phyloP scores from a whole-genome alignment of 2,329 filamentous ascomycete species.

The Aspergillaceae sp. region DNA sequence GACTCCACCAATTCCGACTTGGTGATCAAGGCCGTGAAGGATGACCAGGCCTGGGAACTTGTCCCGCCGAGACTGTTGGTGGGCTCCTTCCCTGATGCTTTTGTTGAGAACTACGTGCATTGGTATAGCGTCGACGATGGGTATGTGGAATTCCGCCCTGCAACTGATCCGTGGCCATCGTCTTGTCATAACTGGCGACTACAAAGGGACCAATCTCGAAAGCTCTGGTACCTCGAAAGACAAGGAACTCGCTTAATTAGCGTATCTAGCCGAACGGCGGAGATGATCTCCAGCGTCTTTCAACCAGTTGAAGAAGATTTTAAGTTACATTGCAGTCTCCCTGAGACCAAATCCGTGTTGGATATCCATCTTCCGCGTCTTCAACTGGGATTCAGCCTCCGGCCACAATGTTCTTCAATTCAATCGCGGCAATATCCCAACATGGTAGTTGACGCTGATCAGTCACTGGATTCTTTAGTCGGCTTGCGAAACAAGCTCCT shows the following conservation, averaged over 20 bases:
- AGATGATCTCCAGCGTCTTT: not conserved
- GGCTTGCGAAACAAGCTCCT: constrained; percentile 46
- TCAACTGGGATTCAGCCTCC: constrained; percentile 41
- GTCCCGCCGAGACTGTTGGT: constrained; percentile 22
- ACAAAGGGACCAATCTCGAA: not conserved
- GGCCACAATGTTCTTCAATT: constrained; percentile 18
- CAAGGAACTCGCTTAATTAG: not conserved
- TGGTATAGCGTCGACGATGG: constrained; percentile 36
- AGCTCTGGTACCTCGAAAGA: not conserved
- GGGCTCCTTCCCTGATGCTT: constrained; percentile 21
- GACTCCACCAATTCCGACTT: constrained; percentile 20
- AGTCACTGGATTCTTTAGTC: constrained; percentile 41
- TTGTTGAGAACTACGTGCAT: constrained; percentile 38
- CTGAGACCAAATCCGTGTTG: not conserved
- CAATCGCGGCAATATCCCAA: constrained; percentile 44
- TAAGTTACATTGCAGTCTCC: not conserved
- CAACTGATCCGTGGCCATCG: not conserved
- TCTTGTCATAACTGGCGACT: not conserved
- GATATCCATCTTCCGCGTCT: constrained; percentile 41
- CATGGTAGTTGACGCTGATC: constrained; percentile 42
- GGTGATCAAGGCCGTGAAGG: constrained; percentile 21
- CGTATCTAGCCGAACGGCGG: not conserved
- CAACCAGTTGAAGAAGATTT: not conserved
- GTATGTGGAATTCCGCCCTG: constrained; percentile 21
- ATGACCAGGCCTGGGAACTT: constrained; percentile 17